Conservation (phyloP, 768 basidiomycete species). For the Boletus tylopilopsis region DNA sequence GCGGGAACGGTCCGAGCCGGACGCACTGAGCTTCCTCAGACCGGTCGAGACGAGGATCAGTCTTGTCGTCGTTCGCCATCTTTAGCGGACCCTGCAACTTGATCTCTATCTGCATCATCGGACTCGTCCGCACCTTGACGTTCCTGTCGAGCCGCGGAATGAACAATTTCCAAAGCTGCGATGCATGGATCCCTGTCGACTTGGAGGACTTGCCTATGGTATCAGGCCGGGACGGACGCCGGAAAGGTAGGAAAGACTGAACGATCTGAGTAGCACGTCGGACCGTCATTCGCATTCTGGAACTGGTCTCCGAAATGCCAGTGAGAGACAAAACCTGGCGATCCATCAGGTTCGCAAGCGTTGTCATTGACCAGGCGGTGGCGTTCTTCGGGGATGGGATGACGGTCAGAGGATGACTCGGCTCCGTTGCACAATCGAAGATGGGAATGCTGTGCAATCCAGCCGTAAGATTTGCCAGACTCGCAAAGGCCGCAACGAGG, state of each 20-base stretch:
- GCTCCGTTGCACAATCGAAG: neutral
- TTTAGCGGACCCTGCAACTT: constrained; percentile 4
- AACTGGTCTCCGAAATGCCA: neutral
- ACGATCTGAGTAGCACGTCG: neutral
- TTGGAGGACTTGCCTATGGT: neutral
- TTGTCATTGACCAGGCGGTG: neutral
- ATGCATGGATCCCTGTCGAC: neutral
- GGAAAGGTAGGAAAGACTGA: neutral
- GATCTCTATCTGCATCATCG: constrained; percentile 4
- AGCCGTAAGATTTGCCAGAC: neutral
- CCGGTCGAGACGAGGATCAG: too few species aligned
- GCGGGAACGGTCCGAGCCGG: neutral
- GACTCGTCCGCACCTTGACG: neutral
- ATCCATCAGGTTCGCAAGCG: neutral
- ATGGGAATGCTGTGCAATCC: neutral
- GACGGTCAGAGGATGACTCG: neutral
- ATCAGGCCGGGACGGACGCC: neutral
- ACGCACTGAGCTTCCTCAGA: constrained; percentile 9
- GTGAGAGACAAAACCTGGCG: neutral
- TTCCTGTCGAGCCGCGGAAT: constrained; percentile 4
- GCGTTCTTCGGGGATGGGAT: neutral
- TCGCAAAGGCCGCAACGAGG: neutral
- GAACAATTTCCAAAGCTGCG: constrained; percentile 1
- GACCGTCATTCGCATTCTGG: neutral
- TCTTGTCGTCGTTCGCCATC: too few species aligned